These are phyloP conservation scores for Thalassiosira livingstoniorum DNA, from an alignment of 352 stramenopile genomes.

Conservation along the genomic window DNA sequence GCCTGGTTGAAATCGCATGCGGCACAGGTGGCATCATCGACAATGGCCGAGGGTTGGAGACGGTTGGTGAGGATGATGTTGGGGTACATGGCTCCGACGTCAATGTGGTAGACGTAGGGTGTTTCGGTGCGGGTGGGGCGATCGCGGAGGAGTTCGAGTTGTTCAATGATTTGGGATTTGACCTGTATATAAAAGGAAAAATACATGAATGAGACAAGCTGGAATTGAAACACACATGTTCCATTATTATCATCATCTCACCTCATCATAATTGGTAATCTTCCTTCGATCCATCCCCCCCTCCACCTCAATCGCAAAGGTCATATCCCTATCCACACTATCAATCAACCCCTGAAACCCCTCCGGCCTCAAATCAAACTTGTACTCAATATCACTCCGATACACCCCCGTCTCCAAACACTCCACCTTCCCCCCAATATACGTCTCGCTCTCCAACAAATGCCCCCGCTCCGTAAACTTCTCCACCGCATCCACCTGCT, in stretches of 20 bases:
- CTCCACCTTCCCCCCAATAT: constrained; percentile 99
- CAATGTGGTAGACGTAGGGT: constrained; percentile 98
- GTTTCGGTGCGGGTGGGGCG: constrained; percentile 90
- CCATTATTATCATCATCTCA: constrained; percentile 88
- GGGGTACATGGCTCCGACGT: constrained; percentile 99
- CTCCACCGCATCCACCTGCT: constrained; percentile 89
- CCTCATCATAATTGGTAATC: constrained; percentile 90
- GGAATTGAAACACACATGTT: background rate
- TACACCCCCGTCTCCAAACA: constrained; percentile 98
- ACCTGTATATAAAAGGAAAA: constrained; percentile 37
- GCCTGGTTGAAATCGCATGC: constrained; percentile 92
- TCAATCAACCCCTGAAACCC: constrained; percentile 96
- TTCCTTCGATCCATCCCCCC: constrained; percentile 82
- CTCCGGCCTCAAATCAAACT: constrained; percentile 94
- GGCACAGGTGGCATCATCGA: constrained; percentile 95
- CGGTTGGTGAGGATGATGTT: constrained; percentile 99
- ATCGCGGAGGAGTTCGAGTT: constrained; percentile 93
- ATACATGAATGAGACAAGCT: background rate
- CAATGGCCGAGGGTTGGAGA: constrained; percentile 96
- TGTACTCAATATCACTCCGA: constrained; percentile 95
- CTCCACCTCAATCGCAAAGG: constrained; percentile 94
- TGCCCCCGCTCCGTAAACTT: constrained; percentile 93
- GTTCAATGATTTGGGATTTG: constrained; percentile 90
- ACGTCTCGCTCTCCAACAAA: constrained; percentile 97
- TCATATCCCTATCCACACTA: constrained; percentile 96